Percentiles rank a stretch among this genome's conserved stretches.
Evolutionary conservation across 805 yeast species (phyloP).

Genomic region (Ogataea zsoltii): DNA sequence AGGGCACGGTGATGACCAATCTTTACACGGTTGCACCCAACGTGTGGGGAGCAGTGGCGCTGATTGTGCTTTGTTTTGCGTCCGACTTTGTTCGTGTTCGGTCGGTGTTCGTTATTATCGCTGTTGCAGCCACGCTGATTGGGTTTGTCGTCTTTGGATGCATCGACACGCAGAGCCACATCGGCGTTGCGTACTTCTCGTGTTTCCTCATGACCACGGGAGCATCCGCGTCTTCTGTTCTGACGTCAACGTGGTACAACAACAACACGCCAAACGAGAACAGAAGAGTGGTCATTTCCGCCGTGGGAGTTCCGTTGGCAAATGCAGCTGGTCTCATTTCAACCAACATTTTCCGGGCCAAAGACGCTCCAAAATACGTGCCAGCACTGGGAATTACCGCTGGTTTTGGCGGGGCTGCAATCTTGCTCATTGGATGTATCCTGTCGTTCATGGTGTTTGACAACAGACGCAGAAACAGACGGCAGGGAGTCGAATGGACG

Average conservation of each 20-base stretch:
- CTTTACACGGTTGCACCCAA: conserved; percentile 51
- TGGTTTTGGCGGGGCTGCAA: conserved; percentile 47
- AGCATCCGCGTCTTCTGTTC: conserved; percentile 47
- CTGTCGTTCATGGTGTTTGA: conserved; percentile 41
- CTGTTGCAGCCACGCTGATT: conserved; percentile 41
- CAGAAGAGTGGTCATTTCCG: conserved; percentile 46
- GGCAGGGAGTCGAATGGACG: conserved; percentile 41
- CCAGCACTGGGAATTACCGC: conserved; percentile 53
- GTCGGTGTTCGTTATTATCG: conserved; percentile 40
- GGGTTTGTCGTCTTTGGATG: conserved; percentile 50
- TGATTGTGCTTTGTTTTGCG: conserved; percentile 39
- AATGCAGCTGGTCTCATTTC: conserved; percentile 59
- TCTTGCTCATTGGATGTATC: conserved; percentile 29
- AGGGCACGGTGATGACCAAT: conserved; percentile 42
- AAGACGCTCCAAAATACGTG: conserved; percentile 52
- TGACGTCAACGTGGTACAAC: conserved; percentile 52
- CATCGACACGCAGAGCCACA: conserved; percentile 39
- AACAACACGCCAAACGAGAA: conserved; percentile 49
- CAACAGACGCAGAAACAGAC: conserved; percentile 41
- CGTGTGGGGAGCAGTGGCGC: conserved; percentile 45
- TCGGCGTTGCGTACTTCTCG: conserved; percentile 26
- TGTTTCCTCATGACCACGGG: conserved; percentile 46
- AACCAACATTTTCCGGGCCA: conserved; percentile 49
- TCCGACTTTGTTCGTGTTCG: conserved; percentile 44
- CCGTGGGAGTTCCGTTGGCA: conserved; percentile 55